Conservation (phyloP, 345 rosid genomes). For the Lumnitzera littorea region DNA sequence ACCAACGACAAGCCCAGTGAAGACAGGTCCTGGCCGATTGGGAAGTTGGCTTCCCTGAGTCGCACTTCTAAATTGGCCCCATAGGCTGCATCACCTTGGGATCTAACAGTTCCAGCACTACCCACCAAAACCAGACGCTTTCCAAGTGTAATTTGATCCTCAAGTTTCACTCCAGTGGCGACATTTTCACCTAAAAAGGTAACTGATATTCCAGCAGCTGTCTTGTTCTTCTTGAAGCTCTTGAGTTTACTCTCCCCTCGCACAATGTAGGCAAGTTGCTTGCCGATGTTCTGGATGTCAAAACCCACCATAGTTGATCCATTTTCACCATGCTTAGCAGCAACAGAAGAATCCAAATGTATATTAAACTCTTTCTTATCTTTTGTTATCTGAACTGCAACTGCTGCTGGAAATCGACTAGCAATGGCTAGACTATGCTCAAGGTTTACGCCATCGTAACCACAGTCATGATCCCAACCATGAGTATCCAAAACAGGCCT, state of each 20-base stretch:
- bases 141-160: conserved; percentile 78
- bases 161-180: conserved; percentile 77
- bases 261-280: conserved; percentile 78
- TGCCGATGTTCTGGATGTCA: conserved; percentile 91
- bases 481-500: conserved; percentile 91
- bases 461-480: conserved; percentile 99
- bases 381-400: conserved; percentile 79
- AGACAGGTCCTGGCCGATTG: conserved; percentile 87
- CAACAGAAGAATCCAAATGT: conserved; percentile 83
- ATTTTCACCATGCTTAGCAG: conserved; percentile 70
- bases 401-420: conserved; percentile 62
- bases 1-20: conserved; percentile 79
- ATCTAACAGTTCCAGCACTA: conserved; percentile 72
- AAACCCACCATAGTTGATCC: conserved; percentile 95
- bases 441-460: conserved; percentile 86
- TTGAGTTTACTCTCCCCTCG: conserved; percentile 87
- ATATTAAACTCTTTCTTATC: conserved; percentile 94
- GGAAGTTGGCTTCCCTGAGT: conserved; percentile 76
- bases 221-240: conserved; percentile 62
- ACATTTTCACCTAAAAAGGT: conserved; percentile 83
- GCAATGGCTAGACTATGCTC: conserved; percentile 64
- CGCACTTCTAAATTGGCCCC: conserved; percentile 89
- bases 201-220: conserved; percentile 64
- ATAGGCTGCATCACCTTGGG: conserved; percentile 76
- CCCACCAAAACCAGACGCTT: conserved; percentile 73